A percentile compares a stretch with the other conserved stretches of the same genome.
Evolutionary conservation across 805 yeast genomes (phyloP).

Genomic region (Saturnispora gosingensis): DNA sequence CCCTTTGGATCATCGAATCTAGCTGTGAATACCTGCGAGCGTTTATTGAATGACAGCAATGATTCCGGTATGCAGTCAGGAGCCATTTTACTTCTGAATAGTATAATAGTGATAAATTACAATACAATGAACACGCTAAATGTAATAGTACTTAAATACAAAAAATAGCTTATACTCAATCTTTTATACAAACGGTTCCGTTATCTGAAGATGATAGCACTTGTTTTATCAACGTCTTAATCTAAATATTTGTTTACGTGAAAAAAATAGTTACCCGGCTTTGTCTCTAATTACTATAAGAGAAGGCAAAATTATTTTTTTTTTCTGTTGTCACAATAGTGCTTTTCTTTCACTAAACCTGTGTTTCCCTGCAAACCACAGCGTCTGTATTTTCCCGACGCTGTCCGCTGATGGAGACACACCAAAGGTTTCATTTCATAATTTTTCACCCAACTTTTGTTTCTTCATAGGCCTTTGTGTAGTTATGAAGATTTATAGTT

Average conservation of each 20-base stretch:
- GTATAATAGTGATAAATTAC: too few relatives aligned
- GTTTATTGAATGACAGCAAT: neutral
- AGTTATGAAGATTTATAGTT: neutral
- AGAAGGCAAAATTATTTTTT: neutral
- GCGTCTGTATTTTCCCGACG: constrained; percentile 10
- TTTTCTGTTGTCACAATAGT: neutral
- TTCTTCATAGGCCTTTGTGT: neutral
- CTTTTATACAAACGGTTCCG: neutral
- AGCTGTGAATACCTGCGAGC: constrained; percentile 1
- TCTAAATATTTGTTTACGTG: neutral
- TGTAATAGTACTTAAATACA: too few relatives aligned
- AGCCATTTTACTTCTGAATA: neutral
- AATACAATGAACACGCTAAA: neutral
- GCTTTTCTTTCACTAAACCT: neutral
- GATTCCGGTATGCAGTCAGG: neutral
- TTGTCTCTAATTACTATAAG: neutral
- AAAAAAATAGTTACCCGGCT: constrained; percentile 1
- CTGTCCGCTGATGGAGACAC: constrained; percentile 5
- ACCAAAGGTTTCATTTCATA: neutral
- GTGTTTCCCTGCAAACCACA: constrained; percentile 3
- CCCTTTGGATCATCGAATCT: neutral
- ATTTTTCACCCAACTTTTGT: constrained; percentile 1
- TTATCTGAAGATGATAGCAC: neutral
- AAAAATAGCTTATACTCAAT: too few relatives aligned
- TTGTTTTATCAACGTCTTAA: neutral